These are phyloP conservation scores for Populus simonii DNA, from an alignment of 345 rosid species.

Conservation along the genomic window DNA sequence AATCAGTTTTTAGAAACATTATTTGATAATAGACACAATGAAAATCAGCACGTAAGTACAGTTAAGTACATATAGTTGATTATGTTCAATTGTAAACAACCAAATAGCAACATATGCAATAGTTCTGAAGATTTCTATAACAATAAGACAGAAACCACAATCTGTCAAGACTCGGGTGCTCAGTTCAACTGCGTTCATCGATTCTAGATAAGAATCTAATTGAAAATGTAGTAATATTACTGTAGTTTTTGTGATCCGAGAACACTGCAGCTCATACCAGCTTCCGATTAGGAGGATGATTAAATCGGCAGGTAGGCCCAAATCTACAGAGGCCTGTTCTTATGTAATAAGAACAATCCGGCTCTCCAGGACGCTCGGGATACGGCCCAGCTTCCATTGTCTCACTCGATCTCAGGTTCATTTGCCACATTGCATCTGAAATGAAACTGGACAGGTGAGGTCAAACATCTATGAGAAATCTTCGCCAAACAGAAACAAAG, in stretches of 20 bases:
- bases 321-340: slow-evolving; percentile 98
- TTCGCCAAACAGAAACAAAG: slow-evolving; percentile 1
- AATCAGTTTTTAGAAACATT: not conserved
- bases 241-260: not conserved
- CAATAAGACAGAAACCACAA: not conserved
- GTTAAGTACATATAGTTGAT: not conserved
- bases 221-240: not conserved
- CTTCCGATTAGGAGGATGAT: slow-evolving; percentile 84
- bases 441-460: slow-evolving; percentile 13
- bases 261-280: slow-evolving; percentile 53
- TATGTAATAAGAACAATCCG: slow-evolving; percentile 92
- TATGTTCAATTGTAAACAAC: not conserved
- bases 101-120: not conserved
- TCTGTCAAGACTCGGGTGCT: not conserved
- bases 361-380: slow-evolving; percentile 93
- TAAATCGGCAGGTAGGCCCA: slow-evolving; percentile 62
- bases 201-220: not conserved
- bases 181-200: not conserved
- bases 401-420: slow-evolving; percentile 70
- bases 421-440: slow-evolving; percentile 90
- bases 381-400: slow-evolving; percentile 64
- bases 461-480: slow-evolving; percentile 18
- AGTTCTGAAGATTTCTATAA: not conserved
- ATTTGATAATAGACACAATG: not conserved
- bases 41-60: not conserved